Base-by-base conservation (phyloP, 2,329 filamentous ascomycete genomes). In the Epichloe gansuensis region DNA sequence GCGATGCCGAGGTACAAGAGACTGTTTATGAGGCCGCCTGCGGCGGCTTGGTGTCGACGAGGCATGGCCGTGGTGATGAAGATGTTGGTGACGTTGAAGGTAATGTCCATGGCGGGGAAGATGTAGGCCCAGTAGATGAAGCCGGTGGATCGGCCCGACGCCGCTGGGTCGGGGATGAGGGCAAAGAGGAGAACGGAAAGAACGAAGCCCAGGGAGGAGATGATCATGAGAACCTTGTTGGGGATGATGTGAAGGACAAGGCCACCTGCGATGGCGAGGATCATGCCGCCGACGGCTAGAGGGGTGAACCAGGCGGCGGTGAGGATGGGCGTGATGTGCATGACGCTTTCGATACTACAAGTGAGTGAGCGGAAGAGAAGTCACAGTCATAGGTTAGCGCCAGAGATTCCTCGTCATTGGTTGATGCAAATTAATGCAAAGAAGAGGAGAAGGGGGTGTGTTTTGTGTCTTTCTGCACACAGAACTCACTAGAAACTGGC, bases 61-160 rank as follows among this genome's bases (percentile, higher is more conserved):
- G 85, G 84, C 56, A 89, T 71, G 13, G 77, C 78, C 0, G 85
- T 89, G 0, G 85, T 89, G 63, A 89, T 85, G 66, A 87, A 90
- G 54, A 90, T 77, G 60, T 85, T 89, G 17, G 82, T 78, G 1
- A 89, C 77, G 61, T 84, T 88, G 68, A 84, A 89, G 6, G 80
- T 81, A 51, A 89, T 80, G 60, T 91, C 87, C 54, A 85, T 85
- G 51, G 79, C 70, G 0, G 85, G 83, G 60, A 90, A 88, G 23
- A 87, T 74, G 60, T 78, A 89, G 0, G 82, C 77, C 87, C 86
- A 91, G 71, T 85, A 85, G 35, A 66, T 55, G 52, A 61, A 64
- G 44, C 50, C 54, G 13, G 58, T 61, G 9, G 62, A 63, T 23
- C 57, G 57, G 42, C 40, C 42, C 47, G 51, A 40, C 2, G 53